Conservation (phyloP, 2,329 filamentous ascomycete species). For the Beauveria australis region DNA sequence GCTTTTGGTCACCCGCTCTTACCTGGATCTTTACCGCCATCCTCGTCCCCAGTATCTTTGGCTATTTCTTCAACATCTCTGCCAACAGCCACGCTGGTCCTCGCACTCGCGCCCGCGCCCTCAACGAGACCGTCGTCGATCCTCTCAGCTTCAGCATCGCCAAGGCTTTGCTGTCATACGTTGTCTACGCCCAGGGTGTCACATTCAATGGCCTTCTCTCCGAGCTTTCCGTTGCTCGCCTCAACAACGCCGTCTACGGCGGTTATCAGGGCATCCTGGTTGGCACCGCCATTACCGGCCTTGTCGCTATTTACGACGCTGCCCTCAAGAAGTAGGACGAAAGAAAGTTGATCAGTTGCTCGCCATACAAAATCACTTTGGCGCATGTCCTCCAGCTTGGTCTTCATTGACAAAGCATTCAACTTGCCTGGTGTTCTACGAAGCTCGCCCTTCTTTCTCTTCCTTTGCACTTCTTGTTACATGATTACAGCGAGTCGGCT, state of each 20-base stretch:
- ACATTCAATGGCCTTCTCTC: constrained; percentile 56
- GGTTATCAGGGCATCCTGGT: constrained; percentile 63
- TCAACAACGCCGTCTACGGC: constrained; percentile 61
- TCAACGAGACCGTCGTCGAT: constrained; percentile 50
- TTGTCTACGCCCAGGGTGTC: constrained; percentile 65
- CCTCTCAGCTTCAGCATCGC: constrained; percentile 84
- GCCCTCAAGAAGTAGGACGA: constrained; percentile 55
- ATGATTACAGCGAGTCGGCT: neutral
- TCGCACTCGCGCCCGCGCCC: constrained; percentile 34
- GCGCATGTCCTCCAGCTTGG: neutral
- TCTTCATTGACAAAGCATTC: neutral
- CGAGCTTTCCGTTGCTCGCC: constrained; percentile 49
- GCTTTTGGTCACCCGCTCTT: constrained; percentile 77
- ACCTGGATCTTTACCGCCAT: constrained; percentile 70
- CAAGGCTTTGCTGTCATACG: constrained; percentile 74
- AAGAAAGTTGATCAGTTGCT: neutral
- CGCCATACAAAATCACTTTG: neutral
- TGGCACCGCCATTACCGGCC: constrained; percentile 57
- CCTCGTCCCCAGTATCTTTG: constrained; percentile 59
- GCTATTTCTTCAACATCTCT: constrained; percentile 88
- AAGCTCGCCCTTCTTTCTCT: neutral
- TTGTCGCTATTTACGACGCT: constrained; percentile 70
- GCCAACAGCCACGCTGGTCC: constrained; percentile 35
- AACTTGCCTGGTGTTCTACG: neutral
- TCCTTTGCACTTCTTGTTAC: neutral